Conservation (phyloP, 306 rosid species). For the Potentilla sterilis region DNA sequence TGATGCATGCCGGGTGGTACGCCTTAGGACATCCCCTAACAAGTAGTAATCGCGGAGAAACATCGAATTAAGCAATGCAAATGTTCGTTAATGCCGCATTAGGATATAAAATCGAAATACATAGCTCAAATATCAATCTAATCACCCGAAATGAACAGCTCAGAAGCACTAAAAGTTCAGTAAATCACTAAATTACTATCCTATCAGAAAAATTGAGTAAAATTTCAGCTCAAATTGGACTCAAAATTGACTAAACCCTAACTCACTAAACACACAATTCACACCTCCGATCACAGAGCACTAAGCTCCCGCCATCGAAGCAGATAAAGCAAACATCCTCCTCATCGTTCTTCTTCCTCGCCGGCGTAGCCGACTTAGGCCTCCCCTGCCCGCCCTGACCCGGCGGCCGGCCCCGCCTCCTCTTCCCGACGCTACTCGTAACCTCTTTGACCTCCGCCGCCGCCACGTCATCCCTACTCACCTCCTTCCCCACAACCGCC, state of each 20-base stretch:
- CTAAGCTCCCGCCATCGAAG: constrained; percentile 97
- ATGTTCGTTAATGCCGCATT: neutral
- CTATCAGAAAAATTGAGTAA: constrained; percentile 11
- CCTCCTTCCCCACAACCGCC: constrained; percentile 20
- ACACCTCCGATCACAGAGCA: constrained; percentile 99
- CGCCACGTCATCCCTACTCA: neutral
- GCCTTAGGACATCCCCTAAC: constrained; percentile 97
- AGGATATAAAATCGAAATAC: neutral
- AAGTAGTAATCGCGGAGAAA: constrained; percentile 12
- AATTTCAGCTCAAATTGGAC: neutral
- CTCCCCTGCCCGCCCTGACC: constrained; percentile 46
- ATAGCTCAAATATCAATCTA: neutral
- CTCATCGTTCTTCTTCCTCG: constrained; percentile 51
- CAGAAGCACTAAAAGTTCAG: neutral
- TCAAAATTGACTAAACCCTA: constrained; percentile 5
- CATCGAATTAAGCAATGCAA: constrained; percentile 13
- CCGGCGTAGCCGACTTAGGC: constrained; percentile 32
- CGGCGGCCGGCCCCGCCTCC: constrained; percentile 82
- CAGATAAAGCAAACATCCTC: constrained; percentile 97
- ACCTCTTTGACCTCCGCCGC: constrained; percentile 22
- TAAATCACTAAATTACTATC: neutral
- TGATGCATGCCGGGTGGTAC: constrained; percentile 87
- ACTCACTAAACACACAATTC: constrained; percentile 5
- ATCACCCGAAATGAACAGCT: constrained; percentile 6
- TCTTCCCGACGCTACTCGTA: constrained; percentile 39